Base-by-base conservation (phyloP, 2,329 filamentous ascomycete species). In the Fusarium hainanense region DNA sequence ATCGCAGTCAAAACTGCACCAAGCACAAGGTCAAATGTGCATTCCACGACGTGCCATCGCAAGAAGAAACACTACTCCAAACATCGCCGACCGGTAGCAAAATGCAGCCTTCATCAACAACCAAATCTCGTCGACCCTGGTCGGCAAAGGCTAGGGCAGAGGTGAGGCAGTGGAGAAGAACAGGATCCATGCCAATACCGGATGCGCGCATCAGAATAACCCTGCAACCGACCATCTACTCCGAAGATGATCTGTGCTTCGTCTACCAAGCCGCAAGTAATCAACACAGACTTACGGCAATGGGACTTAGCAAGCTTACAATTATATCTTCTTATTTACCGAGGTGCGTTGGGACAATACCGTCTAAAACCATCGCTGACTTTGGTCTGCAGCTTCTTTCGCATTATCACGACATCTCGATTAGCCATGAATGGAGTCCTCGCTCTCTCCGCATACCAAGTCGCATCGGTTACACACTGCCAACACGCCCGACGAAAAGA, bases 11-110 rank as follows among this genome's bases (percentile, higher is more conserved):
- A 32, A 68, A 68, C 49, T 68, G 65, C 43, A 68, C 65, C 27
- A 68, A 68, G 23, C 65, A 68, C 41, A 68, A 68, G 11, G 65
- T 68, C 32, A 68, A 63, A 32, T 68, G 65, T 30, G 43, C 64
- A 23, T 68, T 68, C n/a, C 64, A 64, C 25, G 58, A 68, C 50
- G 41, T 30, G 3, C 51, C 52, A 8, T n/a, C 48, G 13, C 64
- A 64, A n/a, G 44, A 54, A 18, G 63, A 68, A 27, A 21, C 57
- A 3, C 25, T 48, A 4, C 13, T 52, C 1, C 25, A 68, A 7
- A 32, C 30, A 3, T 18, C 40, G 21, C 32, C 23, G 8, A 34
- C 21, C 4, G 37, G 40, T 9, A 34, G 27, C 14, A 34, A 42
- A 28, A 14, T 20, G 7, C 23, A 28, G 10, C 23, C 52, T 14